Conservation (phyloP, 2,329 filamentous ascomycete genomes). For the Colletotrichum sp. region DNA sequence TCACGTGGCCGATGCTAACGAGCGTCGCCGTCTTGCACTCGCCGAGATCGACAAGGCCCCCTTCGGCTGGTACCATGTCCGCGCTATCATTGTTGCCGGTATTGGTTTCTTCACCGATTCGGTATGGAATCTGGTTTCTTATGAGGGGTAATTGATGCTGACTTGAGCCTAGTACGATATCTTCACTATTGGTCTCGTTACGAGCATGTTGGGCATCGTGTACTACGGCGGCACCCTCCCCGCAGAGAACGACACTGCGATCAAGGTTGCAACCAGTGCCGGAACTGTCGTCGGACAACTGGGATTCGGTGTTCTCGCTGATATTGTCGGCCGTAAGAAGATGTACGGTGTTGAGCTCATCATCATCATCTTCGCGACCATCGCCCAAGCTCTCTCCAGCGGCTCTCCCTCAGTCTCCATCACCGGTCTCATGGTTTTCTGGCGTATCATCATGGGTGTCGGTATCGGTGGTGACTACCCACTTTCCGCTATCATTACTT, state of each 20-base stretch:
- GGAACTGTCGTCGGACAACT: conserved; percentile 86
- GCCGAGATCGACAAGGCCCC: conserved; percentile 83
- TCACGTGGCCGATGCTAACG: conserved; percentile 72
- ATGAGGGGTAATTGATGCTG: background rate
- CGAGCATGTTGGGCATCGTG: conserved; percentile 79
- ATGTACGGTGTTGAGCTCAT: conserved; percentile 80
- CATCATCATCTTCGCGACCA: conserved; percentile 79
- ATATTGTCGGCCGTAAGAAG: conserved; percentile 76
- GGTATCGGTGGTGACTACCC: conserved; percentile 69
- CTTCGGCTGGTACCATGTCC: conserved; percentile 85
- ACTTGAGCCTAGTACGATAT: conserved; percentile 65
- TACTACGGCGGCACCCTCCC: conserved; percentile 73
- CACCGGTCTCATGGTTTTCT: conserved; percentile 76
- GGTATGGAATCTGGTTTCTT: conserved; percentile 18
- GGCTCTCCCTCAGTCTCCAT: conserved; percentile 67
- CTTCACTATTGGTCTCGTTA: conserved; percentile 77
- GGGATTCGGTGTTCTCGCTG: conserved; percentile 79
- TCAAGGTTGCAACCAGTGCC: conserved; percentile 84
- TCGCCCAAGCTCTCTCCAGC: conserved; percentile 73
- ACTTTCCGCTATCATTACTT: conserved; percentile 69
- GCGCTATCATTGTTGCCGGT: conserved; percentile 78
- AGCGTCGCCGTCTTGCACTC: conserved; percentile 79
- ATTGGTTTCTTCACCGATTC: conserved; percentile 91
- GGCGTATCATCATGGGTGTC: conserved; percentile 73
- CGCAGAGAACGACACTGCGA: conserved; percentile 73